Conservation (phyloP, 768 basidiomycete species). For the Termitomyces eurrhizus region DNA sequence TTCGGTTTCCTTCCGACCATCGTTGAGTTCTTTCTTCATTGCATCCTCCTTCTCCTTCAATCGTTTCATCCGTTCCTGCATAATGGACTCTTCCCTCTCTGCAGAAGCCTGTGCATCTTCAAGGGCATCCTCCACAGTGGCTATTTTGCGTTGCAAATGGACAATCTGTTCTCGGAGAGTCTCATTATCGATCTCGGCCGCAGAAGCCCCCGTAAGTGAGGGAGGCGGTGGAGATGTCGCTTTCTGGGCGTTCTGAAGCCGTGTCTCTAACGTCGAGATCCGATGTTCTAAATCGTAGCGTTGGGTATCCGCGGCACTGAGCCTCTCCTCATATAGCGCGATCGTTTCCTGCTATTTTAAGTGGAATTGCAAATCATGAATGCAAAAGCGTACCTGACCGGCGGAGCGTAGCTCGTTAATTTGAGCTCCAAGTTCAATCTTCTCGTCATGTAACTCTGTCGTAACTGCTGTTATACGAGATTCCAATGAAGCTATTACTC, state of each 20-base stretch:
- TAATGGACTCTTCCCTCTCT: constrained; percentile 67
- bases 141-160: constrained; percentile 77
- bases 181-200: constrained; percentile 93
- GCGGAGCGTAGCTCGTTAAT: constrained; percentile 85
- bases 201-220: constrained; percentile 51
- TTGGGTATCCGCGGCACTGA: constrained; percentile 64
- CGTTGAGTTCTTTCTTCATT: constrained; percentile 66
- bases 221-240: constrained; percentile 18
- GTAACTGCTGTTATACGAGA: constrained; percentile 24
- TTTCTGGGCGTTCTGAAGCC: constrained; percentile 25
- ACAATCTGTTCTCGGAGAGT: constrained; percentile 85
- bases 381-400: constrained; percentile 61
- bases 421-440: constrained; percentile 62
- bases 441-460: constrained; percentile 45
- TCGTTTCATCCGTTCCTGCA: constrained; percentile 61
- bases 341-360: constrained; percentile 72
- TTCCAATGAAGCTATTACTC: constrained; percentile 56
- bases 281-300: constrained; percentile 77
- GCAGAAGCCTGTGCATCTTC: constrained; percentile 70
- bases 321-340: constrained; percentile 87
- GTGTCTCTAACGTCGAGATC: constrained; percentile 51
- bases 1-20: constrained; percentile 64
- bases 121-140: constrained; percentile 75
- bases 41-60: constrained; percentile 71
- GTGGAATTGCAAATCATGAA: constrained; percentile 2